These are phyloP conservation scores for Cornus kousa DNA, from an alignment of 148 eudicot species.

Conservation along the genomic window DNA sequence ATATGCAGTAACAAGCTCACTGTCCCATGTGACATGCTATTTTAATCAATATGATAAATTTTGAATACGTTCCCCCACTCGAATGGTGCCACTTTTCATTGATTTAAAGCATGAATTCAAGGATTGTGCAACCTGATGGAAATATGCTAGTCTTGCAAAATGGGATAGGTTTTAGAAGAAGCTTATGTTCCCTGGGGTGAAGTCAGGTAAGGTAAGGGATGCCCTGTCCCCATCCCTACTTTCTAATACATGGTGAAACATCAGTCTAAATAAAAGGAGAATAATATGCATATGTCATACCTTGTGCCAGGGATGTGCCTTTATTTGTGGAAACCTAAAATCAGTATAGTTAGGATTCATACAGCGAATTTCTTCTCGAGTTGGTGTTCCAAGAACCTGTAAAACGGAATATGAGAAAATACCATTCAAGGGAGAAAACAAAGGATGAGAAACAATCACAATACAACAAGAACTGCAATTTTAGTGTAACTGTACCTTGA, in stretches of 20 bases:
- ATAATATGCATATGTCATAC: conserved; percentile 27
- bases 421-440: neutral
- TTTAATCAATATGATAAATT: too few species aligned
- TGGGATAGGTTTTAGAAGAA: too few species aligned
- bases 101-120: neutral
- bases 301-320: conserved; percentile 58
- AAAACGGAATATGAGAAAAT: conserved; percentile 17
- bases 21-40: neutral
- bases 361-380: conserved; percentile 49
- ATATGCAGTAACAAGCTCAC: neutral
- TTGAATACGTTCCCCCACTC: neutral
- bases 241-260: neutral
- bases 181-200: too few species aligned
- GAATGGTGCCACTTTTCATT: neutral
- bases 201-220: too few species aligned
- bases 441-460: conserved; percentile 6
- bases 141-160: too few species aligned
- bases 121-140: neutral
- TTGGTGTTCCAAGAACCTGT: conserved; percentile 55
- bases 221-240: neutral
- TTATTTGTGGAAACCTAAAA: conserved; percentile 48
- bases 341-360: conserved; percentile 51
- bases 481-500: conserved; percentile 31
- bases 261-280: neutral
- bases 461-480: neutral